These are phyloP conservation scores for Eimeria necatrix DNA, from an alignment of 169 alveolate species.

Conservation along the genomic window DNA sequence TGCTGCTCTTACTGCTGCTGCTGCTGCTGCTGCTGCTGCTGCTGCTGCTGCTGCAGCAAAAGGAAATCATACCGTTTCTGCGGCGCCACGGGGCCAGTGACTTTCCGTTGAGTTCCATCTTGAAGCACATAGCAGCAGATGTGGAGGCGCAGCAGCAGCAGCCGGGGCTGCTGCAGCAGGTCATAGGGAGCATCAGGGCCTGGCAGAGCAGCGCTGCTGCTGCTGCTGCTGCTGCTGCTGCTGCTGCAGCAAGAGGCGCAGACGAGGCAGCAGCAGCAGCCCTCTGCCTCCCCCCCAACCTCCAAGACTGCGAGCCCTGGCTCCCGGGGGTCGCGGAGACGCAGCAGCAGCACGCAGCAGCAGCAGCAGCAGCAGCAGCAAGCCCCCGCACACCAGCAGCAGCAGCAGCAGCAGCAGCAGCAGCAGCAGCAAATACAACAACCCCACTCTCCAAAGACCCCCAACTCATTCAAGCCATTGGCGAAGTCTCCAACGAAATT, in stretches of 20 bases:
- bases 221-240: no score
- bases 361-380: not conserved
- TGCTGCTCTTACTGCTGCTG: not conserved
- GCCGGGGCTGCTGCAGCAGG: constrained; percentile 64
- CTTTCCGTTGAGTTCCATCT: constrained; percentile 16
- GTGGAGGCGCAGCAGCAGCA: constrained; percentile 73
- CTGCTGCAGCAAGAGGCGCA: no score
- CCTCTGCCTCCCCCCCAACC: not conserved
- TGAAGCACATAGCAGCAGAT: constrained; percentile 27
- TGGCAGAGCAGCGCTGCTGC: no score
- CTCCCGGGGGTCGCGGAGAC: not conserved
- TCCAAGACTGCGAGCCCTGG: not conserved
- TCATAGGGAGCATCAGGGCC: constrained; percentile 46
- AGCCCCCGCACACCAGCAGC: not conserved
- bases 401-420: not conserved
- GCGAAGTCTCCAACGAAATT: not conserved
- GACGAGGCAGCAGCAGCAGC: no score
- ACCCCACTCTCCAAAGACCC: constrained; percentile 26
- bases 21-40: constrained; percentile 8
- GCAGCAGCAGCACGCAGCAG: not conserved
- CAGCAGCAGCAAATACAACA: not conserved
- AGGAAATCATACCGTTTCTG: constrained; percentile 50
- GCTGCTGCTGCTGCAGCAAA: constrained; percentile 49
- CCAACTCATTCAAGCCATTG: constrained; percentile 16
- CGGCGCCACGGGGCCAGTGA: constrained; percentile 45